A percentile compares a stretch with the other conserved stretches of the same genome.
phyloP scores from a whole-genome alignment of 139 green algal genomes.

The Edaphochlamys debaryana region DNA sequence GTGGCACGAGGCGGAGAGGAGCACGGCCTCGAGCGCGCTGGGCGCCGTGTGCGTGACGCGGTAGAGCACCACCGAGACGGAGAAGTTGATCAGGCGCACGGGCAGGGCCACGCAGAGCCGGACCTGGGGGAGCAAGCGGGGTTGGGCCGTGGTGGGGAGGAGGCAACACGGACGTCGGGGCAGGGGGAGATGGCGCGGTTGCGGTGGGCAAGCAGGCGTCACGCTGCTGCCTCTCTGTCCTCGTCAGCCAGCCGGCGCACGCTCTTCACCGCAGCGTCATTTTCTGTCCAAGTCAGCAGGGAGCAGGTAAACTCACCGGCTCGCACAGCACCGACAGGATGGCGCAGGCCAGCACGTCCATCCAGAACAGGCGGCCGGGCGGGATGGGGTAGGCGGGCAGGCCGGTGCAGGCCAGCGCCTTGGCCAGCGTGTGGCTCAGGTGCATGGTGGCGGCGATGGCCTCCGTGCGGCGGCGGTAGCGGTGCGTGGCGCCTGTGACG shows the following conservation, averaged over 20 bases:
- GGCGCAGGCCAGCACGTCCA: slow-evolving; percentile 41
- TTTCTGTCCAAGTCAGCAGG: too few relatives aligned
- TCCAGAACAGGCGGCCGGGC: slow-evolving; percentile 11
- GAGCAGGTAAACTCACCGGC: too few relatives aligned
- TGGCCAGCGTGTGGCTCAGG: slow-evolving; percentile 56
- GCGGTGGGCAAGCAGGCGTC: too few relatives aligned
- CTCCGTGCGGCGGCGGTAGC: slow-evolving; percentile 14
- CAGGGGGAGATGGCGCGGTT: background rate
- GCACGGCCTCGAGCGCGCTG: background rate
- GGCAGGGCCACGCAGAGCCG: background rate
- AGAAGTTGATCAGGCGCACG: slow-evolving; percentile 22
- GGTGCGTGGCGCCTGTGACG: slow-evolving; percentile 2
- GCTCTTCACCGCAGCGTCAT: too few relatives aligned
- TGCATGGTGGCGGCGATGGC: slow-evolving; percentile 38
- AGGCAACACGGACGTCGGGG: background rate
- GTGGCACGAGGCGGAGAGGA: slow-evolving; percentile 35
- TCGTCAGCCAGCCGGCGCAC: too few relatives aligned
- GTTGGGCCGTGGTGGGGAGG: too few relatives aligned
- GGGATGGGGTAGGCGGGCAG: slow-evolving; percentile 26
- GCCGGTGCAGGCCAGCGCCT: slow-evolving; percentile 30
- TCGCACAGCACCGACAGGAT: slow-evolving; percentile 28
- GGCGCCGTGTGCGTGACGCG: background rate
- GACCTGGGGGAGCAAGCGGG: slow-evolving; percentile 7
- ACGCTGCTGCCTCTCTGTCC: too few relatives aligned
- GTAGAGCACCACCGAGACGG: slow-evolving; percentile 16